phyloP scores from a whole-genome alignment of 225 moss, liverwort and hornwort genomes.

The Marchantia polymorpha region DNA sequence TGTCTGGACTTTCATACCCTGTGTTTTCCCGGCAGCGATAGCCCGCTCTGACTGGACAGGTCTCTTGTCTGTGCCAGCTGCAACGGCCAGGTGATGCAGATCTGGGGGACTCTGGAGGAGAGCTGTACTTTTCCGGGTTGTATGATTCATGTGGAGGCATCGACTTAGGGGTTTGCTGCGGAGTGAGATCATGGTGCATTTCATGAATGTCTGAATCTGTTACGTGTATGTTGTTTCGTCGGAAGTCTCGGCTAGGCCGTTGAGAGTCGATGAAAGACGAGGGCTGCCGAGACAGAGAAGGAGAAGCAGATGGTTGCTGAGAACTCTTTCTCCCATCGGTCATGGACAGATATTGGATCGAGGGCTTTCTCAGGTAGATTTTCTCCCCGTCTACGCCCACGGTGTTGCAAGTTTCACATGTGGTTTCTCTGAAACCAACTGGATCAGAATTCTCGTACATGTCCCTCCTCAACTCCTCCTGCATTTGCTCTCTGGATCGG shows the following conservation, averaged over 20 bases:
- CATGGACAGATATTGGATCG: not conserved
- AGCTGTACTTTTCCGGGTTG: not conserved
- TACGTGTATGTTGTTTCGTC: not conserved
- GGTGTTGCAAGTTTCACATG: conserved; percentile 1
- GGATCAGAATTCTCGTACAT: not conserved
- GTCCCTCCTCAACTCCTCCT: not conserved
- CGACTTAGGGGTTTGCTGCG: not conserved
- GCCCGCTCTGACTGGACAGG: conserved; percentile 14
- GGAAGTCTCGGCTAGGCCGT: not conserved
- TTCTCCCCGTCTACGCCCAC: not conserved
- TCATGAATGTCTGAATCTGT: not conserved
- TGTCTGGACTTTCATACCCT: conserved; percentile 13
- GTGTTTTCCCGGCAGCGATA: conserved; percentile 18
- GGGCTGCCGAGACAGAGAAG: not conserved
- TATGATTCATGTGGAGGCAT: conserved; percentile 17
- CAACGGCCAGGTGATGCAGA: conserved; percentile 15
- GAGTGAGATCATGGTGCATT: not conserved
- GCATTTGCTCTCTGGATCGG: not conserved
- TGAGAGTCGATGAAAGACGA: conserved; percentile 2
- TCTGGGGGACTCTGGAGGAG: conserved; percentile 13
- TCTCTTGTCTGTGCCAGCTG: conserved; percentile 1
- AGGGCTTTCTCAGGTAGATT: conserved; percentile 10
- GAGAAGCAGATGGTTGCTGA: not conserved
- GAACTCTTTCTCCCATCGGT: not conserved
- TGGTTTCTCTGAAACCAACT: not conserved